Percentiles rank a stretch among this genome's conserved stretches.
These are phyloP conservation scores for Trichophyton verrucosum DNA, from an alignment of 2,329 filamentous ascomycete species.

Conservation along the genomic window DNA sequence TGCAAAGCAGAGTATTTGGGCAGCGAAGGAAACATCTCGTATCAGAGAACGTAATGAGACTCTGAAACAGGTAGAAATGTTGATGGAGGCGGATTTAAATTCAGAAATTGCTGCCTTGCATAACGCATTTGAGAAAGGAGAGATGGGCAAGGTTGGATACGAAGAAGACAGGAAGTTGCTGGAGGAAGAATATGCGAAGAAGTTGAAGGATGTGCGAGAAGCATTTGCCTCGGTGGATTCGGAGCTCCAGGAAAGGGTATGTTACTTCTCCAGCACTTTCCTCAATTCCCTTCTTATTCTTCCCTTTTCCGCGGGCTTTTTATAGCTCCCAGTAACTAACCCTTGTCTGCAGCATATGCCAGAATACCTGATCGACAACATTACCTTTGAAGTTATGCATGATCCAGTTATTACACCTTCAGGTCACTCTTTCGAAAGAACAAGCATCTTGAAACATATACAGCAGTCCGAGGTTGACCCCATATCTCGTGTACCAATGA, in stretches of 20 bases:
- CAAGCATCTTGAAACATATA: constrained; percentile 75
- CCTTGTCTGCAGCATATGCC: constrained; percentile 30
- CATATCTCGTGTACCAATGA: constrained; percentile 64
- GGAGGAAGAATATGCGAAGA: constrained; percentile 38
- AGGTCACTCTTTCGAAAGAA: constrained; percentile 80
- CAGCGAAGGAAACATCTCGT: constrained; percentile 49
- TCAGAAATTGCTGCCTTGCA: constrained; percentile 27
- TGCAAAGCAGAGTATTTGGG: constrained; percentile 81
- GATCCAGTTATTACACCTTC: constrained; percentile 50
- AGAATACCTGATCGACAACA: constrained; percentile 38
- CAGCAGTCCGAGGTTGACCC: constrained; percentile 65
- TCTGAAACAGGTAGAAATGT: constrained; percentile 28
- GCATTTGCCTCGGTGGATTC: constrained; percentile 33
- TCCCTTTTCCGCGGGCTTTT: not conserved
- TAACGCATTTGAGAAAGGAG: constrained; percentile 23
- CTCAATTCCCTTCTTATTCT: not conserved
- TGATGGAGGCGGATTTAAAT: constrained; percentile 29
- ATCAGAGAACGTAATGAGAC: constrained; percentile 36
- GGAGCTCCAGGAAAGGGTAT: constrained; percentile 33
- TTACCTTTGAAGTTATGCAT: constrained; percentile 41
- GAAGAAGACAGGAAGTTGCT: constrained; percentile 53
- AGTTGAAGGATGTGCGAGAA: constrained; percentile 34
- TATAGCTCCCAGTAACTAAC: not conserved
- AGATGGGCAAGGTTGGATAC: constrained; percentile 51
- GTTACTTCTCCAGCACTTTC: constrained; percentile 11